phyloP scores from a whole-genome alignment of 2,329 filamentous ascomycete species.

The Lizonia empirigonia region DNA sequence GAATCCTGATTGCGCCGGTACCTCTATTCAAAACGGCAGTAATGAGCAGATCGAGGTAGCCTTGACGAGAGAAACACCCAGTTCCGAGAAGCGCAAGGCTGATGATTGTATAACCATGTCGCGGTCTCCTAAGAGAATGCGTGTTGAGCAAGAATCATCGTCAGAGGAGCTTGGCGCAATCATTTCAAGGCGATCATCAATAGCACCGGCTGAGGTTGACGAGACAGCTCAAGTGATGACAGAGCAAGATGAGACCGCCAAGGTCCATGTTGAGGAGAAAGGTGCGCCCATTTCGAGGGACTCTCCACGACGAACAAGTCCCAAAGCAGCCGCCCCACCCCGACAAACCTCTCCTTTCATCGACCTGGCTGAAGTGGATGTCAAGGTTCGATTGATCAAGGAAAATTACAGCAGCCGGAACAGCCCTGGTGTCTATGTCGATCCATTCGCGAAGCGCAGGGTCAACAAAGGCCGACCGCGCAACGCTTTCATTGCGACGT shows the following conservation, averaged over 20 bases:
- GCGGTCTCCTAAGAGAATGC: conserved; percentile 1
- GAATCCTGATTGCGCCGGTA: neutral
- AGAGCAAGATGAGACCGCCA: neutral
- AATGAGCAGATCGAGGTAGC: neutral
- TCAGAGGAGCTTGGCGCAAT: neutral
- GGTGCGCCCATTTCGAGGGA: neutral
- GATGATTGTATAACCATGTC: neutral
- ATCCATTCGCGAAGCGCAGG: conserved; percentile 52
- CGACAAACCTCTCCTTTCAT: neutral
- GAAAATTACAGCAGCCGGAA: conserved; percentile 37
- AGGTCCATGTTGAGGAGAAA: neutral
- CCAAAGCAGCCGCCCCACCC: neutral
- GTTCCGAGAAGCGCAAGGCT: conserved; percentile 5
- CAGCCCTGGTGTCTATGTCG: conserved; percentile 51
- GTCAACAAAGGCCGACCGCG: conserved; percentile 48
- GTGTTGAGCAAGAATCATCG: neutral
- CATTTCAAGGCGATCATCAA: neutral
- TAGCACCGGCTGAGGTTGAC: neutral
- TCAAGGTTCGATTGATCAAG: conserved; percentile 22
- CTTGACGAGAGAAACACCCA: neutral
- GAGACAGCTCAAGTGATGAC: neutral
- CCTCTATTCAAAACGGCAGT: neutral
- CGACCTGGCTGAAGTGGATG: neutral
- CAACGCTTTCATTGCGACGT: conserved; percentile 51
- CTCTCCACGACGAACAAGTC: neutral